Evolutionary conservation across 2,329 filamentous ascomycete species (phyloP).

Genomic region (Exophiala spinifera): DNA sequence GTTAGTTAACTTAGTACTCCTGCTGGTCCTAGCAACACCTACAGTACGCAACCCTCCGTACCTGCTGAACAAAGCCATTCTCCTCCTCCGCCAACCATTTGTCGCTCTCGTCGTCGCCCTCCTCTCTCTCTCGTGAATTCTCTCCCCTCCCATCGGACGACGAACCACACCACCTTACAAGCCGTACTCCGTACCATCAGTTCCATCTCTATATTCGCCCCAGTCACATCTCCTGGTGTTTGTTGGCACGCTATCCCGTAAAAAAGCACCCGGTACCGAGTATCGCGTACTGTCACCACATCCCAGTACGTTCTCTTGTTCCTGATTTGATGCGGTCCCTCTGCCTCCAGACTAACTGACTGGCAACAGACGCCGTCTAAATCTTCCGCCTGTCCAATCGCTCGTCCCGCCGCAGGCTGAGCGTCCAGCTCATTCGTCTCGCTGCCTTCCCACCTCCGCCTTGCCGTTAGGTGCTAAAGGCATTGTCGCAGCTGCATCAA

Average conservation of each 20-base stretch:
- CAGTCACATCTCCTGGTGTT: neutral
- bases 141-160: neutral
- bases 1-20: no score
- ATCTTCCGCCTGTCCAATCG: slow-evolving; percentile 1
- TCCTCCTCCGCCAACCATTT: neutral
- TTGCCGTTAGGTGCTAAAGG: no score
- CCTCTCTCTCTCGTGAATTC: slow-evolving; percentile 2
- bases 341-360: neutral
- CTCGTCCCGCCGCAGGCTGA: neutral
- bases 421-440: slow-evolving; percentile 1
- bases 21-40: no score
- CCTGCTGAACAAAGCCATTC: neutral
- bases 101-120: no score
- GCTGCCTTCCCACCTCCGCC: slow-evolving; percentile 3
- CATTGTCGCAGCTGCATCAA: neutral
- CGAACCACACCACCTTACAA: neutral
- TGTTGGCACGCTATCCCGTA: neutral
- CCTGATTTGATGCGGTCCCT: neutral
- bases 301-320: neutral
- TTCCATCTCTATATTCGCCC: neutral
- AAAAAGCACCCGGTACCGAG: no score
- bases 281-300: no score
- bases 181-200: neutral
- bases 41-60: neutral
- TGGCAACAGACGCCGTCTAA: neutral